A percentile compares a stretch with the other conserved stretches of the same genome.
Conservation (phyloP, 306 rosid genomes). For the Lathyrus sativus region DNA sequence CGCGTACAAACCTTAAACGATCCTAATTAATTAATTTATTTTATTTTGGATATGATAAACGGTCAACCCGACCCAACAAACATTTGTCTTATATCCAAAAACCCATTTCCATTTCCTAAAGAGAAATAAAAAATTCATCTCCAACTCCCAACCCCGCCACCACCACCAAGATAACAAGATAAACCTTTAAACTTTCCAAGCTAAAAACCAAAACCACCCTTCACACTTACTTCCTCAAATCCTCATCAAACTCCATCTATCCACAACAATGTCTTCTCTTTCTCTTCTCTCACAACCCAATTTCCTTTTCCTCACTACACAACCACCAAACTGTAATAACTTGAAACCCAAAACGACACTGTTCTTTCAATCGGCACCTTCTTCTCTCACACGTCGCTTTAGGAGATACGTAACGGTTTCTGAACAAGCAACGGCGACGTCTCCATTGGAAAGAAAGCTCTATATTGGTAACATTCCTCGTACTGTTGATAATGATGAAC, state of each 20-base stretch:
- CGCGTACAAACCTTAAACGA: too few relatives aligned
- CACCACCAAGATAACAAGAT: neutral
- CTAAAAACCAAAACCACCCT: neutral
- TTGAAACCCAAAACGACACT: conserved; percentile 31
- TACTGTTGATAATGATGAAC: conserved; percentile 63
- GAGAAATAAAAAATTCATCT: neutral
- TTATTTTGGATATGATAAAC: too few relatives aligned
- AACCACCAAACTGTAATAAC: conserved; percentile 37
- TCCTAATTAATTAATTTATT: too few relatives aligned
- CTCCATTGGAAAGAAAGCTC: conserved; percentile 62
- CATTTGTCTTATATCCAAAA: neutral
- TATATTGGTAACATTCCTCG: conserved; percentile 92
- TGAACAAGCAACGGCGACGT: conserved; percentile 48
- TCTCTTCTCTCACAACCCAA: conserved; percentile 49
- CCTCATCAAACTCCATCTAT: neutral
- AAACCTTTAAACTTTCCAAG: neutral
- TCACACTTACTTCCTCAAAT: neutral
- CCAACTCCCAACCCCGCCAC: neutral
- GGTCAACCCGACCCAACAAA: neutral
- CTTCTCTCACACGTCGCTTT: conserved; percentile 32
- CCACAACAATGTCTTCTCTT: conserved; percentile 59
- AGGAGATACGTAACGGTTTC: conserved; percentile 61
- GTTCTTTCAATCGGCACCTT: conserved; percentile 29
- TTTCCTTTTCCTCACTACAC: conserved; percentile 46
- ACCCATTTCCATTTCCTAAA: too few relatives aligned